Percentiles rank a stretch among this genome's conserved stretches.
phyloP scores from a whole-genome alignment of 345 rosid genomes.

The Lepidium sativum region DNA sequence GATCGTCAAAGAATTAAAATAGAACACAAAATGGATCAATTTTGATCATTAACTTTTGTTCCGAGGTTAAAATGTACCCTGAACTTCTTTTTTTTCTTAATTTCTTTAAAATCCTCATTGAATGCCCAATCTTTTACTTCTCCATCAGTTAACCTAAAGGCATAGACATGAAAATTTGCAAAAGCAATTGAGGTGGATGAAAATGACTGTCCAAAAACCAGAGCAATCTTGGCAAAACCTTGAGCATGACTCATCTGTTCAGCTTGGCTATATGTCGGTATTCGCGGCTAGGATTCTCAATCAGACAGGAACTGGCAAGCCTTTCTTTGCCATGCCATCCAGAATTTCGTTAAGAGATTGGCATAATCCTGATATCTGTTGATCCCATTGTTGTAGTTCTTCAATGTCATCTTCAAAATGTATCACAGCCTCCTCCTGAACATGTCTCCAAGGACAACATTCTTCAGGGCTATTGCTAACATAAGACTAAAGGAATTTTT shows the following conservation, averaged over 20 bases:
- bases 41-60: neutral
- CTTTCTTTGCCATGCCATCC: constrained; percentile 89
- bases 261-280: neutral
- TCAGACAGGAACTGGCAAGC: constrained; percentile 79
- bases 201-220: neutral
- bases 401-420: constrained; percentile 96
- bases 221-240: constrained; percentile 16
- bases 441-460: neutral
- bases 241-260: neutral
- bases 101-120: neutral
- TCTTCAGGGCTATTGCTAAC: neutral
- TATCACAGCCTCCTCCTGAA: constrained; percentile 89
- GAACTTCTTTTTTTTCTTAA: neutral
- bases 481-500: neutral
- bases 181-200: neutral
- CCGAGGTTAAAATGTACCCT: neutral
- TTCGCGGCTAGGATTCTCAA: neutral
- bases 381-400: constrained; percentile 97
- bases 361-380: constrained; percentile 91
- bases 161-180: neutral
- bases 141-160: constrained; percentile 13
- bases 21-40: neutral
- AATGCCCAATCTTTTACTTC: neutral
- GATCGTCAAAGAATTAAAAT: neutral
- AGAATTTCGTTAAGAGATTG: constrained; percentile 89